Evolutionary conservation across 768 basidiomycete species (phyloP), one percentile per base, ranked within the genome.

Genomic region (Leccinum subgranulosum): DNA sequence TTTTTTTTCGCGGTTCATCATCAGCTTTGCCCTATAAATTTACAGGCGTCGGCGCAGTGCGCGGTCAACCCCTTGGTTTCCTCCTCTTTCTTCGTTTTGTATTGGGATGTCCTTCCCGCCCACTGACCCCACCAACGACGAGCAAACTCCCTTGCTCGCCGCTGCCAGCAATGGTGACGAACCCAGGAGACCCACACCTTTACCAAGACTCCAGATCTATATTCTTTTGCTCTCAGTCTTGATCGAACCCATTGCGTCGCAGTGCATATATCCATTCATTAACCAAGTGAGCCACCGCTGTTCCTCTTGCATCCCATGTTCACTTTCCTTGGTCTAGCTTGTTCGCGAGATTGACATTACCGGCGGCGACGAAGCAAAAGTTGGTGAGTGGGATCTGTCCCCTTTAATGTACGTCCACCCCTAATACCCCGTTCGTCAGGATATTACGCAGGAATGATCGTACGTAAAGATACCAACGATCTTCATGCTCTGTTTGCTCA

Each of bases 231-330:
- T 81, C 39, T 66, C 79, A 8, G 74, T 74, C 64, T 62, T 81
- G 33, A 73, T 77, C n/a, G 82, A 83, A 64, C 80, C 82, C 17
- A 74, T 81, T 45, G 75, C 78, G 4, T 71, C 75, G 1, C 71
- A 74, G 34, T 79, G 74, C 21, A 83, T 83, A 41, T 77, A 76
- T 47, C 81, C 81, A 1, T 82, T 81, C 68, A 76, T 83, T 28
- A 80, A 80, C 53, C 77, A 82, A 66, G 80, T 76, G 2, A 58
- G 21, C 27, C 3, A 19, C 5, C 7, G 6, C 3, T 4, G 17
- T 52, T 12, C 7, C 4, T 3, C 39, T 15, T 17, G 10, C 1
- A n/a, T 27, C 28, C 19, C 28, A 9, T 12, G 11, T 41, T 60
- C 45, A 60, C 36, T 43, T 54, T 47, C 14, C 41, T 21, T 14